These are phyloP conservation scores for Inga laurina DNA, from an alignment of 306 rosid species.

Conservation along the genomic window DNA sequence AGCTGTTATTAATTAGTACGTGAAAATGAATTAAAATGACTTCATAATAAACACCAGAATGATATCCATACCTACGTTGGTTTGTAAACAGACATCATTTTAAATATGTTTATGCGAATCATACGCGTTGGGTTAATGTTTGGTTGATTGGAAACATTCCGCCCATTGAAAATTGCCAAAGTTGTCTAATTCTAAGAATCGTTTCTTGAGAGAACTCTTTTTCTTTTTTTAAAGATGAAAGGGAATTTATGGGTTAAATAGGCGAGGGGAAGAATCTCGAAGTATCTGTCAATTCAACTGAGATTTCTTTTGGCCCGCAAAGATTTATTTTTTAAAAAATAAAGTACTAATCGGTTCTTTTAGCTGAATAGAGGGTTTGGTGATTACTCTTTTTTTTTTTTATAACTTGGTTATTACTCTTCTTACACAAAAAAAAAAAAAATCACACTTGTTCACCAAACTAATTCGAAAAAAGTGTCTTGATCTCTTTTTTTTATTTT, in stretches of 20 bases:
- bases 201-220: background rate
- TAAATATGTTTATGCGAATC: background rate
- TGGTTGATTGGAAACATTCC: slow-evolving; percentile 3
- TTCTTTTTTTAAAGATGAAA: too few relatives aligned
- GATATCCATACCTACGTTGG: too few relatives aligned
- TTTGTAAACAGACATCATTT: background rate
- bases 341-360: background rate
- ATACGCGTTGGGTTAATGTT: background rate
- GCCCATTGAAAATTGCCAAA: slow-evolving; percentile 12
- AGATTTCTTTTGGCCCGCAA: background rate
- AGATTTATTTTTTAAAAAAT: background rate
- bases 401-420: too few relatives aligned
- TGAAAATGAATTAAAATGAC: too few relatives aligned
- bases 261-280: background rate
- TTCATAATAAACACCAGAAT: too few relatives aligned
- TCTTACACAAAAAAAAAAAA: background rate
- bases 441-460: background rate
- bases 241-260: background rate
- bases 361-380: background rate
- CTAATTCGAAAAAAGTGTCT: too few relatives aligned
- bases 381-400: background rate
- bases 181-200: background rate
- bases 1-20: too few relatives aligned
- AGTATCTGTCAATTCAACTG: background rate
- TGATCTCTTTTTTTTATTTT: too few relatives aligned